Percentiles rank a stretch among this genome's conserved stretches.
phyloP scores from a whole-genome alignment of 805 yeast species.

The Spathaspora arborariae region DNA sequence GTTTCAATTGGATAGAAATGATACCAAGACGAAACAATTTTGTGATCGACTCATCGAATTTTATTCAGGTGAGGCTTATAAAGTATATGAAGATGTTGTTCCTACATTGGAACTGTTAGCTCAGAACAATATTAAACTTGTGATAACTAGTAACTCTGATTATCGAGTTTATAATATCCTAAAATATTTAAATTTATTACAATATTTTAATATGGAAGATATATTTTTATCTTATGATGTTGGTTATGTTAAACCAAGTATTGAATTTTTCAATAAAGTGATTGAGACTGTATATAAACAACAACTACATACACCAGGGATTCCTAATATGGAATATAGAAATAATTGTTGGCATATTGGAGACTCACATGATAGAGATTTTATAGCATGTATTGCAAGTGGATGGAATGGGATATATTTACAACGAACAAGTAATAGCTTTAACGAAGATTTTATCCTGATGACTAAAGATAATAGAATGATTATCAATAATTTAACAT shows the following conservation, averaged over 20 bases:
- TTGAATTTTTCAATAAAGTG: conserved; percentile 39
- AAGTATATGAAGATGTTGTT: conserved; percentile 49
- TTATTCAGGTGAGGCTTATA: conserved; percentile 53
- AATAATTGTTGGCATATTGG: conserved; percentile 60
- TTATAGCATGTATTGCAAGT: conserved; percentile 45
- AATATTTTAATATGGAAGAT: conserved; percentile 32
- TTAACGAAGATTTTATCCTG: not conserved
- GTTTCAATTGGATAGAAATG: conserved; percentile 31
- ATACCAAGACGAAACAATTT: conserved; percentile 29
- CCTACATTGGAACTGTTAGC: conserved; percentile 37
- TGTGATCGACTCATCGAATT: conserved; percentile 42
- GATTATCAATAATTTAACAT: conserved; percentile 18
- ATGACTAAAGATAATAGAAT: conserved; percentile 28
- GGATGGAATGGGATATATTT: conserved; percentile 63
- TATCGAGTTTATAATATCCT: conserved; percentile 45
- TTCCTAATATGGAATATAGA: conserved; percentile 5
- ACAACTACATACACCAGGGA: conserved; percentile 10
- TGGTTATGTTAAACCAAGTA: conserved; percentile 51
- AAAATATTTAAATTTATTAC: conserved; percentile 40
- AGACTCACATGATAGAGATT: conserved; percentile 55
- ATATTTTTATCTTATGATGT: conserved; percentile 56
- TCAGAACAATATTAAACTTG: conserved; percentile 30
- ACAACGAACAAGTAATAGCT: conserved; percentile 35
- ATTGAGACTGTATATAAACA: conserved; percentile 2
- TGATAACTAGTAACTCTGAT: conserved; percentile 62